These are phyloP conservation scores for Trametes villosa DNA, from an alignment of 768 basidiomycete genomes.

Conservation along the genomic window DNA sequence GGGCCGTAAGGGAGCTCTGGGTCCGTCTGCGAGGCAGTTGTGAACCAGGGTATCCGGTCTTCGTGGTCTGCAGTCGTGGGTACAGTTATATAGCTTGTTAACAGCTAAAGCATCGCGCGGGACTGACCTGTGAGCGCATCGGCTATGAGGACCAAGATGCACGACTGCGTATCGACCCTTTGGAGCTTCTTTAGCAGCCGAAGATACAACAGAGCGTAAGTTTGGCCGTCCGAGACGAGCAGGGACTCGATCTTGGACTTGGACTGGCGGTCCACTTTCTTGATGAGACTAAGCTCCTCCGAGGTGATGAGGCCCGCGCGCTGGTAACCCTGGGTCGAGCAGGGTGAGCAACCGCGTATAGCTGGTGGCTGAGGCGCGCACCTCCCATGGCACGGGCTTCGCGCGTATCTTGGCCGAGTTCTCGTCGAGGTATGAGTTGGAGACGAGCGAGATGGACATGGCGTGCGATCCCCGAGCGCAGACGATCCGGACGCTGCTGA, in stretches of 20 bases:
- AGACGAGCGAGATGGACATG: slow-evolving; percentile 80
- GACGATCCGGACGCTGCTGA: background rate
- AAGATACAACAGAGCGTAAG: slow-evolving; percentile 89
- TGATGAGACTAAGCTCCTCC: slow-evolving; percentile 86
- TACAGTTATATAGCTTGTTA: background rate
- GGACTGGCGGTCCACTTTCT: slow-evolving; percentile 86
- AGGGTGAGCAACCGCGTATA: slow-evolving; percentile 24
- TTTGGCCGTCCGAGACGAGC: slow-evolving; percentile 78
- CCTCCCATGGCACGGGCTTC: slow-evolving; percentile 97
- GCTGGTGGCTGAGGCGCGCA: slow-evolving; percentile 38
- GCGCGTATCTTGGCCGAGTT: slow-evolving; percentile 84
- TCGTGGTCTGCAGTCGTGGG: slow-evolving; percentile 68
- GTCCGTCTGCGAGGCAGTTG: slow-evolving; percentile 61
- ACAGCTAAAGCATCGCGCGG: slow-evolving; percentile 32
- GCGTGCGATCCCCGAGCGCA: slow-evolving; percentile 16
- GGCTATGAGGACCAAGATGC: slow-evolving; percentile 81
- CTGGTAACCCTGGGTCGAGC: slow-evolving; percentile 79
- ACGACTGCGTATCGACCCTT: slow-evolving; percentile 86
- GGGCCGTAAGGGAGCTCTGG: slow-evolving; percentile 82
- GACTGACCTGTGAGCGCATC: slow-evolving; percentile 90
- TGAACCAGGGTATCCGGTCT: slow-evolving; percentile 81
- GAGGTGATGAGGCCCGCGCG: slow-evolving; percentile 87
- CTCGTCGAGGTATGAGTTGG: slow-evolving; percentile 86
- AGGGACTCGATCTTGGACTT: slow-evolving; percentile 74
- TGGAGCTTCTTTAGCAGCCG: slow-evolving; percentile 86